Evolutionary conservation across 2,329 filamentous ascomycete genomes (phyloP).

Genomic region (Biscogniauxia sp.): DNA sequence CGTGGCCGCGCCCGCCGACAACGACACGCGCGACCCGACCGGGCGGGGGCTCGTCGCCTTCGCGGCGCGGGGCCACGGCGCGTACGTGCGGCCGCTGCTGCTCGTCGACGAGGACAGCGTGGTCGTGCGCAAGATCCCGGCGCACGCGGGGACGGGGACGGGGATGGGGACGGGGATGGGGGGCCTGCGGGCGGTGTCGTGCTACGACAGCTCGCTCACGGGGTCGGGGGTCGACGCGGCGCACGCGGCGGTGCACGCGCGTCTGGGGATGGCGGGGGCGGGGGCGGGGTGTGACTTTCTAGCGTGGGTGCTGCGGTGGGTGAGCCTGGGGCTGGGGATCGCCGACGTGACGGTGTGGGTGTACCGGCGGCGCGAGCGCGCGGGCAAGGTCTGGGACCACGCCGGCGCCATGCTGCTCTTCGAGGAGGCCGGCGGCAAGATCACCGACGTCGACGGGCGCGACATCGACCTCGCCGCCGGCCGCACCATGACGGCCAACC

Average conservation of each 20-base stretch:
- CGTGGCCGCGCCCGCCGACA: conserved; percentile 38
- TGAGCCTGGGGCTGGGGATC: conserved; percentile 48
- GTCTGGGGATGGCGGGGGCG: conserved; percentile 39
- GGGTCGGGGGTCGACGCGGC: conserved; percentile 48
- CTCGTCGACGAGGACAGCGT: conserved; percentile 19
- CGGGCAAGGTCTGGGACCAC: conserved; percentile 59
- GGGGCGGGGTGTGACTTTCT: conserved; percentile 52
- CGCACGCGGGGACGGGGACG: conserved; percentile 25
- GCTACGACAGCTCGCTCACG: conserved; percentile 41
- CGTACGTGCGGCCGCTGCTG: conserved; percentile 43
- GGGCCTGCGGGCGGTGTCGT: conserved; percentile 45
- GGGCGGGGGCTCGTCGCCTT: conserved; percentile 50
- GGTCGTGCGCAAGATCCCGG: conserved; percentile 33
- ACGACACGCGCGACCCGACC: conserved; percentile 42
- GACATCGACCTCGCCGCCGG: conserved; percentile 49
- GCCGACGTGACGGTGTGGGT: conserved; percentile 57
- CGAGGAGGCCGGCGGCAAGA: conserved; percentile 53
- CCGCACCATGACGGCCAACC: conserved; percentile 49
- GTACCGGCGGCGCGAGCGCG: conserved; percentile 47
- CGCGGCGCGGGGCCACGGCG: conserved; percentile 47
- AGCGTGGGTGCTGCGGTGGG: conserved; percentile 58
- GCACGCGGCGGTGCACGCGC: conserved; percentile 43
- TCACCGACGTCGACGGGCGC: conserved; percentile 54
- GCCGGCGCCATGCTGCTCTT: conserved; percentile 59
- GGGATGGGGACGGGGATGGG: conserved; percentile 14